phyloP scores from a whole-genome alignment of 2,329 filamentous ascomycete species.

The Fusarium fujikuroi region DNA sequence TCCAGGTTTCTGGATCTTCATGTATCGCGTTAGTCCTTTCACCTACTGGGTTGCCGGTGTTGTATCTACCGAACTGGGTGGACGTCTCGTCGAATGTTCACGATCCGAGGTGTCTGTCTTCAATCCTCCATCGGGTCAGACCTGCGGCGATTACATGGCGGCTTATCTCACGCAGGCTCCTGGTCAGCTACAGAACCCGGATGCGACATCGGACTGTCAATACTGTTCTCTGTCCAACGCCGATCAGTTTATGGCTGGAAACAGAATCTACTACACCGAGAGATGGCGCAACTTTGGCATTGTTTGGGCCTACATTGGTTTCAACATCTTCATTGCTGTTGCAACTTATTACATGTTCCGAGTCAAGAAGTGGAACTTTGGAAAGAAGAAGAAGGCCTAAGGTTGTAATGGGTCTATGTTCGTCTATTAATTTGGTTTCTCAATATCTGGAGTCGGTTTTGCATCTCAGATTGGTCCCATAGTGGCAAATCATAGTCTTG shows the following conservation, averaged over 20 bases:
- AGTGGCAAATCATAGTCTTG: not conserved
- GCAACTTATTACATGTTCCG: slow-evolving; percentile 30
- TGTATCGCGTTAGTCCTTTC: slow-evolving; percentile 74
- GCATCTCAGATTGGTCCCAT: not conserved
- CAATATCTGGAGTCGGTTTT: not conserved
- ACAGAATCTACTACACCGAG: slow-evolving; percentile 27
- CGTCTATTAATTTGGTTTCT: not conserved
- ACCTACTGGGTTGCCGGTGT: slow-evolving; percentile 74
- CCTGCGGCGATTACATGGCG: slow-evolving; percentile 61
- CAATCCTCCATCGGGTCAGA: slow-evolving; percentile 63
- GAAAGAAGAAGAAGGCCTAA: slow-evolving; percentile 32
- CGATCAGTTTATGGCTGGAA: slow-evolving; percentile 32
- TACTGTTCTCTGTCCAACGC: slow-evolving; percentile 27
- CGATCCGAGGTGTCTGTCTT: slow-evolving; percentile 69
- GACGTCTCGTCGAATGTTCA: slow-evolving; percentile 56
- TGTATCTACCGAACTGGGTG: slow-evolving; percentile 24
- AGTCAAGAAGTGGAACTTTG: slow-evolving; percentile 36
- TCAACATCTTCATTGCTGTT: slow-evolving; percentile 31
- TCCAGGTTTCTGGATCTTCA: slow-evolving; percentile 77
- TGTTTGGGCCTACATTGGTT: slow-evolving; percentile 30
- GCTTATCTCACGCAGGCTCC: slow-evolving; percentile 56
- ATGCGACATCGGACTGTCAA: slow-evolving; percentile 6
- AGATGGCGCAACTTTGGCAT: slow-evolving; percentile 34
- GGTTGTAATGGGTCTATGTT: not conserved
- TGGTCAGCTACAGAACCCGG: slow-evolving; percentile 27